These are phyloP conservation scores for Senecio squalidus DNA, from an alignment of 140 eudicot genomes.

Conservation along the genomic window DNA sequence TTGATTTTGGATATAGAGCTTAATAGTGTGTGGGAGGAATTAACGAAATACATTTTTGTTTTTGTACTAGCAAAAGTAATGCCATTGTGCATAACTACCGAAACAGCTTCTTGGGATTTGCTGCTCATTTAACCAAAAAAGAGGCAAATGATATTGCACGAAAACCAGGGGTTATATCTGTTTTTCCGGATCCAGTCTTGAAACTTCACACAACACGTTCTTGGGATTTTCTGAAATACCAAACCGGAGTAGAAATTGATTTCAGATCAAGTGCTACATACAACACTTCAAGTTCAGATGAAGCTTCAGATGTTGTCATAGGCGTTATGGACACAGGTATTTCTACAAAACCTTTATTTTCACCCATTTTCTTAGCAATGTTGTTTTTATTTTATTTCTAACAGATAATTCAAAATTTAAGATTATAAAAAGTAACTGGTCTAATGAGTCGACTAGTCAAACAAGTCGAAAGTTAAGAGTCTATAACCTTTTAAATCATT, in stretches of 20 bases:
- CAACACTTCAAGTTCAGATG: slow-evolving; percentile 14
- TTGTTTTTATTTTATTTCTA: background rate
- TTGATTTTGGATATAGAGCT: no score
- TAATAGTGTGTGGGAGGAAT: background rate
- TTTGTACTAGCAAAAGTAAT: slow-evolving; percentile 37
- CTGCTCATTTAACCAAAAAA: slow-evolving; percentile 53
- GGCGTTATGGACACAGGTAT: slow-evolving; percentile 80
- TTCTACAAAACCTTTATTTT: background rate
- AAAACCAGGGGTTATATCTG: slow-evolving; percentile 72
- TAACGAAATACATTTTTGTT: background rate
- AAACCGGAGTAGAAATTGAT: slow-evolving; percentile 29
- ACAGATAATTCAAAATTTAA: background rate
- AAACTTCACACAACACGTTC: slow-evolving; percentile 82
- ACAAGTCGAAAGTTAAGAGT: no score
- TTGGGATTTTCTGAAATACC: slow-evolving; percentile 71
- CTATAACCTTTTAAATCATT: no score
- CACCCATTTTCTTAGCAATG: no score
- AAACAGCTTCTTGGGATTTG: slow-evolving; percentile 75
- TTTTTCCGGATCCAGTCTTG: slow-evolving; percentile 59
- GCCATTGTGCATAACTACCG: slow-evolving; percentile 53
- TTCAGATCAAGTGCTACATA: slow-evolving; percentile 5
- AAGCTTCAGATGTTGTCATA: slow-evolving; percentile 48
- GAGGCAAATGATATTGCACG: slow-evolving; percentile 58
- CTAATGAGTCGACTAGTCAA: no score
- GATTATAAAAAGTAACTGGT: background rate